Conservation (phyloP, 495 filamentous ascomycete genomes). For the Podospora bellae-mahoneyi region DNA sequence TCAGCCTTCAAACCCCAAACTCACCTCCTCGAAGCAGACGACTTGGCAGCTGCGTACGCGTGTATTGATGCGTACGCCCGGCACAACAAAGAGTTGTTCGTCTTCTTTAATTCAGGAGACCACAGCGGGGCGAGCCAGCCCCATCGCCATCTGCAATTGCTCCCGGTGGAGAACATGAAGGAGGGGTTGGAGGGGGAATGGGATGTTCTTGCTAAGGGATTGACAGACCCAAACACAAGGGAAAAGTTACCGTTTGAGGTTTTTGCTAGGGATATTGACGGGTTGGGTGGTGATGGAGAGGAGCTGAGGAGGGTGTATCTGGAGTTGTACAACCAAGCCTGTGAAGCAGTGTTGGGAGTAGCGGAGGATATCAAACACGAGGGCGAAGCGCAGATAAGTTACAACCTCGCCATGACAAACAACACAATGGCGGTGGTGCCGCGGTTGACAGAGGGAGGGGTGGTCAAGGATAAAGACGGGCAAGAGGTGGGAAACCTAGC, state of each 20-base stretch:
- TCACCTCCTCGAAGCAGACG: constrained; percentile 60
- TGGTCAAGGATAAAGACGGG: constrained; percentile 25
- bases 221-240: constrained; percentile 34
- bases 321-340: constrained; percentile 55
- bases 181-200: constrained; percentile 44
- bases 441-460: constrained; percentile 46
- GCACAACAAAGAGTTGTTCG: constrained; percentile 56
- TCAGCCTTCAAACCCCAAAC: constrained; percentile 63
- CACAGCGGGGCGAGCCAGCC: constrained; percentile 77
- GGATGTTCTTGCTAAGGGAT: constrained; percentile 53
- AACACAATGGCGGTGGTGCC: constrained; percentile 67
- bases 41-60: constrained; percentile 61
- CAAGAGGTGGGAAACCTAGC: constrained; percentile 56
- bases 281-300: constrained; percentile 14
- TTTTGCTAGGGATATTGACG: constrained; percentile 19
- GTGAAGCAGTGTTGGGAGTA: constrained; percentile 26
- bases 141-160: constrained; percentile 75
- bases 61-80: constrained; percentile 60
- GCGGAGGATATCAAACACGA: constrained; percentile 19
- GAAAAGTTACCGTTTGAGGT: constrained; percentile 26
- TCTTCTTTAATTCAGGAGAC: constrained; percentile 79
- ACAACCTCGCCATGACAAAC: constrained; percentile 76
- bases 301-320: constrained; percentile 35
- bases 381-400: constrained; percentile 61
- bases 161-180: constrained; percentile 67